Evolutionary conservation across 2,329 filamentous ascomycete genomes (phyloP).

Genomic region (Chaetomium olivaceum): DNA sequence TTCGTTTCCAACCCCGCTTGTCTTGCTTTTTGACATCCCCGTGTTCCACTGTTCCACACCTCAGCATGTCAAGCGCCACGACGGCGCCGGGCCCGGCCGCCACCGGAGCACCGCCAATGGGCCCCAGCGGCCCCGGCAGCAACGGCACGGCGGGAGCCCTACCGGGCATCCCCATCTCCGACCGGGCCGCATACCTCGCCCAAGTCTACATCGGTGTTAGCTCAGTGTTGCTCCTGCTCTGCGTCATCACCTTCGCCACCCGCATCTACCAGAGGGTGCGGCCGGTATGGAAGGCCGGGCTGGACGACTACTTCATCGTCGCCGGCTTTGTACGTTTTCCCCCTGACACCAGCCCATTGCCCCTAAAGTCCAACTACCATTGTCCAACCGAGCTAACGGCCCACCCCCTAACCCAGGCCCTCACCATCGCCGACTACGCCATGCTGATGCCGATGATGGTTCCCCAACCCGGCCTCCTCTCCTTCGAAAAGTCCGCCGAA

Average conservation of each 20-base stretch:
- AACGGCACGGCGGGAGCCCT: background rate
- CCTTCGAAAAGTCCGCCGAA: slow-evolving; percentile 10
- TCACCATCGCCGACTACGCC: slow-evolving; percentile 27
- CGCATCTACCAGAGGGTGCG: slow-evolving; percentile 29
- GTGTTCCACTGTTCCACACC: background rate
- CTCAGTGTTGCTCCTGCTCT: slow-evolving; percentile 19
- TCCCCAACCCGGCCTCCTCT: slow-evolving; percentile 12
- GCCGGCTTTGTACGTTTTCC: slow-evolving; percentile 25
- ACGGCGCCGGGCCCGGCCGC: slow-evolving; percentile 2
- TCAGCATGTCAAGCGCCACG: slow-evolving; percentile 8
- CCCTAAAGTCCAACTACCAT: background rate
- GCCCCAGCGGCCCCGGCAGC: background rate
- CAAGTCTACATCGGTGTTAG: slow-evolving; percentile 25
- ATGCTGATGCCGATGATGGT: slow-evolving; percentile 26
- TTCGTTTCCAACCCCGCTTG: background rate
- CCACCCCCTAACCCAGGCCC: slow-evolving; percentile 10
- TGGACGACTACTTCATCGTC: slow-evolving; percentile 29
- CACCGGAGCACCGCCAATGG: background rate
- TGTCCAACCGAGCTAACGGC: background rate
- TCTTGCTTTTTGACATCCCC: background rate
- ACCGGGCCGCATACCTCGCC: slow-evolving; percentile 24
- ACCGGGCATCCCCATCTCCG: slow-evolving; percentile 17
- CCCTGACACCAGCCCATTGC: background rate
- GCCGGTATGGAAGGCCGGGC: slow-evolving; percentile 29
- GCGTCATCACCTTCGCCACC: slow-evolving; percentile 24